Evolutionary conservation across 305 asterid genomes (phyloP), one percentile per base, ranked within the genome.

Genomic region (Ilex paraguariensis): DNA sequence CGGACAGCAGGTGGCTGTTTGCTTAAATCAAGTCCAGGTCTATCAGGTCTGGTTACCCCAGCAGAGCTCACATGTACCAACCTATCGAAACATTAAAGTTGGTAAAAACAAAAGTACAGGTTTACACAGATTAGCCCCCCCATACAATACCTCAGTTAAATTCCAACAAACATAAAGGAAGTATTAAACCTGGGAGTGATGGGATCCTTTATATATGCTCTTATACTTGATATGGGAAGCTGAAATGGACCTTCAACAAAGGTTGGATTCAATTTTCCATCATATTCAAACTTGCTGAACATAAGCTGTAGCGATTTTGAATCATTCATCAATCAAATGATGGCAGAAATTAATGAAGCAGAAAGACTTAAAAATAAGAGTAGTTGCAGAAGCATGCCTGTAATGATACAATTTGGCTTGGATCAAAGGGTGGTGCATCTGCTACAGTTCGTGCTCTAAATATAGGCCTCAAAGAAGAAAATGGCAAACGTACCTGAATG

Each of bases 1-100:
- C 98, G 93, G 61, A 92, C 98, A 15, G 96, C 98, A 60, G 98
- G 98, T 64, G 98, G 98, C 67, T 92, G 97, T 74, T 87, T 92
- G 88, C 93, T 89, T 71, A 92, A 76, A 80, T 92, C 98, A 52
- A 92, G 90, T 30, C 93, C 97, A 45, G 96, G 97, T 78, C 98
- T 87, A 55, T 92, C 98, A 46, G 98, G 98, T 70, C 98, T 81
- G 60, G 97, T 85, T 65, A 92, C 97, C 56, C 98, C 98, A 36
- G 98, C 97, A 33, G 98, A 92, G 70, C 98, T 61, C 65, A 92
- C 93, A 67, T 92, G 98, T 81, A 92, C 88, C 73, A 92, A 85
- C 76, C 97, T 89, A 65, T 44, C 28, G 30, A 30, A 63, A 62
- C 42, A 17, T 15, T 49, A 54, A 66, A 7, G 61, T 57, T 17